These are phyloP conservation scores for Acer campestre DNA, from an alignment of 345 rosid species.

Conservation along the genomic window DNA sequence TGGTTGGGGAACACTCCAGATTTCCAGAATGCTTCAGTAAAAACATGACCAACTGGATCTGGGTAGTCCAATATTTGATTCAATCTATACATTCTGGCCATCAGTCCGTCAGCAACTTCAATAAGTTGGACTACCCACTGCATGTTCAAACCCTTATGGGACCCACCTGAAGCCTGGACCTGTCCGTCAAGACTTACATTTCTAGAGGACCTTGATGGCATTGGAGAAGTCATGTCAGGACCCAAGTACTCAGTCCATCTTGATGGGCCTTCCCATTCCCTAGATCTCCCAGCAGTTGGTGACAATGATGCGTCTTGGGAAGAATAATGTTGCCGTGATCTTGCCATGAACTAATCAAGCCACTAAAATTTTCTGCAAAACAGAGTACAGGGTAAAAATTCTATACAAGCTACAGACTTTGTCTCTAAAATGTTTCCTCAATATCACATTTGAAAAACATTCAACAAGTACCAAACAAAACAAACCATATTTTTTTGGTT, in stretches of 20 bases:
- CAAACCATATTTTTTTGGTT: not conserved
- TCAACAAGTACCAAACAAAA: not conserved
- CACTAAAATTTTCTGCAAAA: conserved; percentile 1
- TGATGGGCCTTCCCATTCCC: conserved; percentile 92
- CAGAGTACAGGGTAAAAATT: not conserved
- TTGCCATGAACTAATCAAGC: conserved; percentile 54
- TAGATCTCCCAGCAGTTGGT: conserved; percentile 61
- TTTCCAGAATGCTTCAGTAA: conserved; percentile 94
- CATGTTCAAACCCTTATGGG: conserved; percentile 85
- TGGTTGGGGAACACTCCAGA: conserved; percentile 85
- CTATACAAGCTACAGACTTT: not conserved
- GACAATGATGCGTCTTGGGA: conserved; percentile 56
- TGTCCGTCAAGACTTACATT: conserved; percentile 63
- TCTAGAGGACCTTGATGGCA: conserved; percentile 58
- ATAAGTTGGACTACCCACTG: conserved; percentile 90
- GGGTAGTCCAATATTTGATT: conserved; percentile 95
- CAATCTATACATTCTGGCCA: conserved; percentile 95
- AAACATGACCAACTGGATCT: conserved; percentile 70
- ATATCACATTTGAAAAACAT: not conserved
- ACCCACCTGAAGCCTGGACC: conserved; percentile 58
- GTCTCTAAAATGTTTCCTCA: not conserved
- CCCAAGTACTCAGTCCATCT: conserved; percentile 97
- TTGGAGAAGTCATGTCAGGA: conserved; percentile 63
- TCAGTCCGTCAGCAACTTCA: conserved; percentile 92
- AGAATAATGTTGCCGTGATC: conserved; percentile 59